Base-by-base conservation (phyloP, 495 filamentous ascomycete species). In the Rhypophila decipiens region DNA sequence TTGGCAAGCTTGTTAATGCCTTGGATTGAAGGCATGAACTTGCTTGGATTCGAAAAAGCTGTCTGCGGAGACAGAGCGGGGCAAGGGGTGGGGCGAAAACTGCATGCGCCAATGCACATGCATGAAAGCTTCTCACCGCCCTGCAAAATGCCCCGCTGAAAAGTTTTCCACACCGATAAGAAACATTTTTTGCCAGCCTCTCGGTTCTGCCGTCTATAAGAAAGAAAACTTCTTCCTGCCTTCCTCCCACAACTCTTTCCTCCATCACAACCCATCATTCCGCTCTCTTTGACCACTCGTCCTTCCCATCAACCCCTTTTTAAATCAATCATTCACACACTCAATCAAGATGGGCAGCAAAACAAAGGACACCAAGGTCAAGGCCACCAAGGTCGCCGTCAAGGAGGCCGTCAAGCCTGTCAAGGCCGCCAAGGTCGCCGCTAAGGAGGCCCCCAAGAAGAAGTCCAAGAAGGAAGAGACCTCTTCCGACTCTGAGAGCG, bases 311-410 rank as follows among this genome's bases (percentile, higher is more conserved):
- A 44, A 52, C 61, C 51, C 51, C 49, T 37, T 49, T 23, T 41
- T 18, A n/a, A n/a, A n/a, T 46, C 33, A 37, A 41, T 24, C 46
- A 44, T 24, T 22, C 35, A 24, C 35, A 55, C 49, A 47, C 49
- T 52, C 24, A 23, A 49, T 36, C 24, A 50, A 18, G 61, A 83
- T 82, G 79, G 77, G 69, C n/a, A n/a, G n/a, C 64, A 81, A 81
- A 68, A 60, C 69, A 36, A 77, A 77, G 63, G 67, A 73, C 50
- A 54, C 60, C 51, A 74, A 72, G 67, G 55, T 61, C 51, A 74
- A 72, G 67, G 59, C 63, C 41, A 61, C 59, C 61, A 75, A 76
- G 65, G 60, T 82, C 54, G 72, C 71, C 44, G 68, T 52, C 45
- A 68, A 44, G 51, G 27, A 44, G 51, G 27, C 49, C 66, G 64